phyloP scores from a whole-genome alignment of 768 basidiomycete species.

The Imleria badia region DNA sequence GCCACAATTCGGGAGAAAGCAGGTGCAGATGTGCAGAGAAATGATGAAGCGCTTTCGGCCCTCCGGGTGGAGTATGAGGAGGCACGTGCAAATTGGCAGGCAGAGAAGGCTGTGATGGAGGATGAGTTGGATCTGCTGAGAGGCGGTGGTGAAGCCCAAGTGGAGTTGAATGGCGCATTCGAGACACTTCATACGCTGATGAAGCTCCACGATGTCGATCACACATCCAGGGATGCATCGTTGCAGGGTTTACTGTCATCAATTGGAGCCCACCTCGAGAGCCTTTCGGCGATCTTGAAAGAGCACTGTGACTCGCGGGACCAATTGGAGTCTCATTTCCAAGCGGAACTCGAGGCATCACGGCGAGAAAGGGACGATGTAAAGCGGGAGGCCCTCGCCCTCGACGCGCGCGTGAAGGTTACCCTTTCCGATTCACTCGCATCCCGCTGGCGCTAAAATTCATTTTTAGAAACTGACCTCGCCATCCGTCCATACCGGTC shows the following conservation, averaged over 20 bases:
- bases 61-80: slow-evolving; percentile 41
- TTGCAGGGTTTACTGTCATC: slow-evolving; percentile 49
- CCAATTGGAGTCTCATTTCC: slow-evolving; percentile 53
- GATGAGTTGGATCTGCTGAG: slow-evolving; percentile 49
- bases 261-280: slow-evolving; percentile 51
- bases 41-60: slow-evolving; percentile 38
- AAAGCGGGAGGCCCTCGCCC: slow-evolving; percentile 38
- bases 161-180: slow-evolving; percentile 53
- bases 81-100: slow-evolving; percentile 51
- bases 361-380: slow-evolving; percentile 52
- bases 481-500: slow-evolving; percentile 24
- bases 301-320: slow-evolving; percentile 41
- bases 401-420: slow-evolving; percentile 43
- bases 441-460: not conserved
- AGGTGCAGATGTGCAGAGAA: slow-evolving; percentile 40
- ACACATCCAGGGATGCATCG: slow-evolving; percentile 48
- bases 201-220: slow-evolving; percentile 55
- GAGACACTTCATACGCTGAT: slow-evolving; percentile 51
- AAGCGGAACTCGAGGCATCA: slow-evolving; percentile 55
- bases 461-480: slow-evolving; percentile 24
- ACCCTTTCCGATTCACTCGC: not conserved
- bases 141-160: slow-evolving; percentile 38
- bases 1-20: slow-evolving; percentile 34
- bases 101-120: slow-evolving; percentile 48
- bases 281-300: slow-evolving; percentile 45